Evolutionary conservation across 495 filamentous ascomycete genomes (phyloP), one percentile per base, ranked within the genome.

Genomic region (Penicillium ochrochloron): DNA sequence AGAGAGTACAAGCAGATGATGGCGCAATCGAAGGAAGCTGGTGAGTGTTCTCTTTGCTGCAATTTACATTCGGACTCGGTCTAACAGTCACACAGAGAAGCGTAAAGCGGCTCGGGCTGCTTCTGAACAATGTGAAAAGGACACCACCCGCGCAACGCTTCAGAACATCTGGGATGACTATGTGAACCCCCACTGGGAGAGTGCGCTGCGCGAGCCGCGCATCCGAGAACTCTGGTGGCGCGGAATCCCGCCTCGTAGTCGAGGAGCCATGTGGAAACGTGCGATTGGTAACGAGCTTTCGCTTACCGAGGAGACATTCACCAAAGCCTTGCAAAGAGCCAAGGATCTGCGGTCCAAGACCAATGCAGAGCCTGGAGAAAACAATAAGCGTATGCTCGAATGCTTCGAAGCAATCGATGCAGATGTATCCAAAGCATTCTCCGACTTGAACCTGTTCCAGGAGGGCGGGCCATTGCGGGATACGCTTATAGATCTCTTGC

Each of bases 1-100:
- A 94, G 85, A 70, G 91, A 98, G 74, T 99, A 97, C 70, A 90
- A 96, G 73, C 86, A 83, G 70, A 98, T 99, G 91, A 96, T 97
- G 91, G 87, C 87, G 0, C 84, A 85, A 59, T 90, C 92, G 53
- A 78, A 86, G 35, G 92, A 96, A 76, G 85, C 89, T 50, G 85
- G 87, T 88, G 76, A 52, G 82, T 78, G 46, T 50, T 31, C 41
- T 31, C 39, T 27, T 9, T 11, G 41, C 2, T 11, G 37, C 1
- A 2, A 27, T 9, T 29, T n/a, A 44, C 3, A 64, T 2, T 9
- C 52, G 17, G 42, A n/a, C 8, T 51, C 61, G 31, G 64, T 17
- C 54, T 41, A 57, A 70, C 34, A 50, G 35, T 50, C 19, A 21
- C 48, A 2, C 62, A 80, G 83, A 86, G 44, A 82, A 80, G 63